Evolutionary conservation across 129 eudicot species (phyloP).

Genomic region (Centella asiatica): DNA sequence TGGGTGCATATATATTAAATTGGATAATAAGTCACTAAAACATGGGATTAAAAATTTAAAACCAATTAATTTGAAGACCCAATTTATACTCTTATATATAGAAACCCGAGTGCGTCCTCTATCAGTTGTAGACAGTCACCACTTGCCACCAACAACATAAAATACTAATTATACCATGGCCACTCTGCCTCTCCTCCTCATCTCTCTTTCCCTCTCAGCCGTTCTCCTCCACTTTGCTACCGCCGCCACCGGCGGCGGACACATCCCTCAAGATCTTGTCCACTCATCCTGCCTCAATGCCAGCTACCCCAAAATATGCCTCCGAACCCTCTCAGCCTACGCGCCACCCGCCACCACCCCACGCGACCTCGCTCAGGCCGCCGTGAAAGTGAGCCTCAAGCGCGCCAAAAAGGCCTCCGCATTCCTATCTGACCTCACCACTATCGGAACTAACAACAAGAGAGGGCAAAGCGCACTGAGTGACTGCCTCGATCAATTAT

Average conservation of each 20-base stretch:
- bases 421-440: conserved; percentile 33
- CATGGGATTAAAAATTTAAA: too few relatives aligned
- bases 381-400: conserved; percentile 56
- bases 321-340: conserved; percentile 56
- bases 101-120: too few relatives aligned
- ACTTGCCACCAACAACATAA: too few relatives aligned
- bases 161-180: too few relatives aligned
- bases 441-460: conserved; percentile 14
- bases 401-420: conserved; percentile 31
- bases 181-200: conserved; percentile 13
- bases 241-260: background rate
- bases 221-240: background rate
- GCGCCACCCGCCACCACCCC: conserved; percentile 40
- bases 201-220: conserved; percentile 1
- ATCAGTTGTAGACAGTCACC: too few relatives aligned
- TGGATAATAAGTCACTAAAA: too few relatives aligned
- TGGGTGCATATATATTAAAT: too few relatives aligned
- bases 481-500: conserved; percentile 61
- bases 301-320: conserved; percentile 61
- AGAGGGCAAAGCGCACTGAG: conserved; percentile 32
- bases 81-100: too few relatives aligned
- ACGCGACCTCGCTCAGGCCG: conserved; percentile 55
- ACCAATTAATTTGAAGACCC: too few relatives aligned
- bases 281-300: conserved; percentile 53
- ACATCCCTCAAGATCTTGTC: conserved; percentile 28